Base-by-base conservation (phyloP, 345 rosid species). In the Balakata baccata region DNA sequence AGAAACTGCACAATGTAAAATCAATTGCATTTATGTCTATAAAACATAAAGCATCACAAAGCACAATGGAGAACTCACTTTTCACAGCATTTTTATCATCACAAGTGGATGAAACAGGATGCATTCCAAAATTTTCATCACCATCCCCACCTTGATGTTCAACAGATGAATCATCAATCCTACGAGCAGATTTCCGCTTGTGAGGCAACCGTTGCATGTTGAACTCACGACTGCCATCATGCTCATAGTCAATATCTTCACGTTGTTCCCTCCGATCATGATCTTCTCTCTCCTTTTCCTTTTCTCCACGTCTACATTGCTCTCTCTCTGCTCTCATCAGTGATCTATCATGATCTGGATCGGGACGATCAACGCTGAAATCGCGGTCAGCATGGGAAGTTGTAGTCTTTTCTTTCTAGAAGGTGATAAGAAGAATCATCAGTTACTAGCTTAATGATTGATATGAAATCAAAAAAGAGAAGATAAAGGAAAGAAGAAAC, bases 261-360 rank as follows among this genome's bases (percentile, higher is more conserved):
- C 68, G 78, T 37, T 87, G 77, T 58, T 84, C 91, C 83, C 84
- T 87, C 86, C 84, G 80, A 73, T 86, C 96, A 80, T 82, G 83
- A 25, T 88, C 96, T 68, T 90, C 97, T 79, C 84, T 90, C 50
- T 90, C 97, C 77, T 78, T 87, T 68, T 83, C 93, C 69, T 88
- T 89, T 75, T 88, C 97, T 77, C 84, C 84, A 60, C 80, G 90
- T 76, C 89, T 86, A 39, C 90, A 70, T 51, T 85, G 92, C 70
- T 95, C 99, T 82, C 84, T 91, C 68, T 84, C 90, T 47, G 78
- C 82, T 81, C 85, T 91, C 58, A 81, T 63, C 78, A 82, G 63
- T 52, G 81, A 79, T 75, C 85, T 86, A 41, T 87, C 90, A 68
- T 83, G 86, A 74, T 92, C 97, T 45, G 77, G 71, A 73, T 91